Conservation (phyloP, 2,329 filamentous ascomycete genomes). For the Microdochium paspali region DNA sequence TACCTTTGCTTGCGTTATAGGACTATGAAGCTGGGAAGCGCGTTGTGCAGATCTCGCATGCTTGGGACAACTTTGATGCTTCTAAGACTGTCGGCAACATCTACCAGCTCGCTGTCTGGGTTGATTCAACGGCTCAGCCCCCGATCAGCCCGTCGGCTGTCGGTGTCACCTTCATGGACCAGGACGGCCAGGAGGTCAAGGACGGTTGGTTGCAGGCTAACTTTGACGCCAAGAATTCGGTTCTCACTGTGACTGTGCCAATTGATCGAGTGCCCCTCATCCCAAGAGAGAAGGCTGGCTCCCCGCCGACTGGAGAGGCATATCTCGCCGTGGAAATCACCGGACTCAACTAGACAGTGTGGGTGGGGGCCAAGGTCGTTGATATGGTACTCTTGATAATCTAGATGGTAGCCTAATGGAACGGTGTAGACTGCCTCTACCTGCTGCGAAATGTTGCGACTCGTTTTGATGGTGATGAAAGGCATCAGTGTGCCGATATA, state of each 20-base stretch:
- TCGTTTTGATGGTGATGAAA: too few relatives aligned
- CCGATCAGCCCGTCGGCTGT: not conserved
- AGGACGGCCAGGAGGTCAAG: not conserved
- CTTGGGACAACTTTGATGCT: not conserved
- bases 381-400: too few relatives aligned
- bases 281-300: not conserved
- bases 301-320: not conserved
- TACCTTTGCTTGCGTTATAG: not conserved
- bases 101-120: not conserved
- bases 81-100: not conserved
- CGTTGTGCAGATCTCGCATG: not conserved
- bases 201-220: not conserved
- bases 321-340: not conserved
- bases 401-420: too few relatives aligned
- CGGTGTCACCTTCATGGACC: not conserved
- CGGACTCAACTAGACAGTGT: not conserved
- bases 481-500: too few relatives aligned
- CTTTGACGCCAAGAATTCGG: not conserved
- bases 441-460: too few relatives aligned
- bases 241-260: not conserved
- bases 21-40: not conserved
- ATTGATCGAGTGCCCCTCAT: not conserved
- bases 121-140: not conserved
- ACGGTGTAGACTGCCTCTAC: too few relatives aligned
- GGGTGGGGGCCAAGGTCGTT: too few relatives aligned